Conservation (phyloP, 345 rosid genomes). For the Citrus unshiu region DNA sequence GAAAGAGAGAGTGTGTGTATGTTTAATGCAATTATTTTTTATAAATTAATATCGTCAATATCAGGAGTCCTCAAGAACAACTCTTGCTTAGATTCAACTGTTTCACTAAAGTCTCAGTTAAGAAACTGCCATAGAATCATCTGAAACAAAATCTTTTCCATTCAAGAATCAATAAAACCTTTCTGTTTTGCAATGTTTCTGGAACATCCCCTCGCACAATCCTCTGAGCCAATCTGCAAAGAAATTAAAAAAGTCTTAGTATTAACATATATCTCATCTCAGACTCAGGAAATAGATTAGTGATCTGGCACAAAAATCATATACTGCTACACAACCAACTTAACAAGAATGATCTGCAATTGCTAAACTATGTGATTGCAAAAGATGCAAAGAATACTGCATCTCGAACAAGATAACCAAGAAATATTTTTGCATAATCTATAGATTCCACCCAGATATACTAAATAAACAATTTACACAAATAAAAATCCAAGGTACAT, state of each 20-base stretch:
- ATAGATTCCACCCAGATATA: not conserved
- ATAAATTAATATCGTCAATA: not conserved
- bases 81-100: not conserved
- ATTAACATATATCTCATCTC: not conserved
- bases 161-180: constrained; percentile 32
- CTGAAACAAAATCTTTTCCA: not conserved
- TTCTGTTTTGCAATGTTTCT: constrained; percentile 66
- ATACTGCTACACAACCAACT: not conserved
- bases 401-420: not conserved
- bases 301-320: not conserved
- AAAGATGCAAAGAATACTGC: not conserved
- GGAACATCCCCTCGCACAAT: constrained; percentile 92
- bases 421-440: not conserved
- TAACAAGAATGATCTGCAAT: not conserved
- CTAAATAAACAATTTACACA: not conserved
- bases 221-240: constrained; percentile 70
- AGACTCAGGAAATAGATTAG: not conserved
- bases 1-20: not conserved
- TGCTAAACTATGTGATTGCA: not conserved
- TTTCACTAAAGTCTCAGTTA: not conserved
- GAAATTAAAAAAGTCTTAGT: not conserved
- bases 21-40: not conserved
- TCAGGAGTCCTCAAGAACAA: not conserved
- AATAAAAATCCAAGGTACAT: not conserved
- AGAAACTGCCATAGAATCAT: not conserved